Percentiles rank a stretch among this genome's conserved stretches.
phyloP scores from a whole-genome alignment of 768 basidiomycete genomes.

The Rhodotorula paludigena region DNA sequence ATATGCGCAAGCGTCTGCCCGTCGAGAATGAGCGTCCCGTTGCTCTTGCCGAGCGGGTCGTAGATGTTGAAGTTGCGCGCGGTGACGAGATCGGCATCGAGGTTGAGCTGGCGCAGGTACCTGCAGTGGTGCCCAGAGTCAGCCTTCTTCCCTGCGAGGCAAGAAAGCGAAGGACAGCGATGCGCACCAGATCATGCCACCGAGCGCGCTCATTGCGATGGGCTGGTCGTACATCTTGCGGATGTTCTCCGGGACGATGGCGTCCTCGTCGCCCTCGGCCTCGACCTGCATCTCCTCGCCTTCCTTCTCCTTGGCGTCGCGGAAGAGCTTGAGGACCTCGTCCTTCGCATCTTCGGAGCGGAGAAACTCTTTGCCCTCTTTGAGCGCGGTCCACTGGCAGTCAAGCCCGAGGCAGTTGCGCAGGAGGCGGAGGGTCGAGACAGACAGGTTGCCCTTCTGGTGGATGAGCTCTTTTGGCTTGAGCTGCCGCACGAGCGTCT shows the following conservation, averaged over 20 bases:
- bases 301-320: conserved; percentile 43
- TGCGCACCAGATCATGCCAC: conserved; percentile 80
- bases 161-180: too few relatives aligned
- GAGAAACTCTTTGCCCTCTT: conserved; percentile 70
- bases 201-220: conserved; percentile 74
- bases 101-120: conserved; percentile 87
- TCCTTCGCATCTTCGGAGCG: conserved; percentile 64
- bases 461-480: conserved; percentile 47
- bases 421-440: conserved; percentile 72
- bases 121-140: conserved; percentile 45
- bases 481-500: conserved; percentile 86
- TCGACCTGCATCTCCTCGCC: conserved; percentile 47
- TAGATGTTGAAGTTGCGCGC: conserved; percentile 86
- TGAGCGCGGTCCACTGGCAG: conserved; percentile 84
- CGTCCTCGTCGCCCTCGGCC: conserved; percentile 45
- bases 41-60: conserved; percentile 65
- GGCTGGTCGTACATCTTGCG: conserved; percentile 63
- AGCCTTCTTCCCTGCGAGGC: background rate
- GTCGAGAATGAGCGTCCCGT: conserved; percentile 77
- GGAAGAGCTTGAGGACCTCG: conserved; percentile 64
- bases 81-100: conserved; percentile 87
- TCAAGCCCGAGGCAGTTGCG: conserved; percentile 71
- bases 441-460: conserved; percentile 74
- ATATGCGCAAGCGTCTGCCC: conserved; percentile 93
- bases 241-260: conserved; percentile 64